Evolutionary conservation across 1,284 basidiomycete species (phyloP).

Genomic region (Inonotus obliquus): DNA sequence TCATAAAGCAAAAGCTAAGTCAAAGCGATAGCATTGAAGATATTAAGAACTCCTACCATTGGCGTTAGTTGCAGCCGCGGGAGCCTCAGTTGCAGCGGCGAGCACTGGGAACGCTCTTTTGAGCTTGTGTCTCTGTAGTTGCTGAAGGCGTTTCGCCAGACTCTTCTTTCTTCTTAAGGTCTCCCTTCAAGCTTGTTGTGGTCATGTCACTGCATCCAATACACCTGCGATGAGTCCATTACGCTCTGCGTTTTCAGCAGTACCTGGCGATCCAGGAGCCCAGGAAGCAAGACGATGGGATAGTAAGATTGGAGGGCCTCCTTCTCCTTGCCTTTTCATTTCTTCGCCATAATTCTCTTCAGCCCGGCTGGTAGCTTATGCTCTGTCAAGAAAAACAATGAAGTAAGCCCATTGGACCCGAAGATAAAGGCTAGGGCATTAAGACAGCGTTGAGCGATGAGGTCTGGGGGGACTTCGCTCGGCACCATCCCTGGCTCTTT

Average conservation of each 20-base stretch:
- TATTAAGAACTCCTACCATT: slow-evolving; percentile 5
- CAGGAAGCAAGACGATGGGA: slow-evolving; percentile 84
- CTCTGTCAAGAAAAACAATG: no score
- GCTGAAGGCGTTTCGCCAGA: no score
- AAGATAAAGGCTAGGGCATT: no score
- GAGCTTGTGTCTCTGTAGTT: background rate
- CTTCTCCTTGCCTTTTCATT: slow-evolving; percentile 92
- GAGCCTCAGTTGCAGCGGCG: slow-evolving; percentile 17
- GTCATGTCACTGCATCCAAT: no score
- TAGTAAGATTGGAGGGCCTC: slow-evolving; percentile 77
- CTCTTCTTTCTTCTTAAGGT: no score
- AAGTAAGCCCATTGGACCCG: no score
- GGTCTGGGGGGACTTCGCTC: no score
- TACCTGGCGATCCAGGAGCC: slow-evolving; percentile 80
- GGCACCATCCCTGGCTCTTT: no score
- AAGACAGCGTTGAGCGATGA: no score
- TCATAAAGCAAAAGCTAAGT: background rate
- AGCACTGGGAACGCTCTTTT: slow-evolving; percentile 15
- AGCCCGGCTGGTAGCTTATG: slow-evolving; percentile 69
- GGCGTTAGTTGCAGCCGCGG: no score
- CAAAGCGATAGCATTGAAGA: background rate
- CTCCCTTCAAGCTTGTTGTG: no score
- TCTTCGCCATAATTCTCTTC: slow-evolving; percentile 64
- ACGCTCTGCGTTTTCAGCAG: slow-evolving; percentile 84
- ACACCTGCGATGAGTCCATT: slow-evolving; percentile 89